Base-by-base conservation (phyloP, 495 filamentous ascomycete species). In the Penicillium turbatum region DNA sequence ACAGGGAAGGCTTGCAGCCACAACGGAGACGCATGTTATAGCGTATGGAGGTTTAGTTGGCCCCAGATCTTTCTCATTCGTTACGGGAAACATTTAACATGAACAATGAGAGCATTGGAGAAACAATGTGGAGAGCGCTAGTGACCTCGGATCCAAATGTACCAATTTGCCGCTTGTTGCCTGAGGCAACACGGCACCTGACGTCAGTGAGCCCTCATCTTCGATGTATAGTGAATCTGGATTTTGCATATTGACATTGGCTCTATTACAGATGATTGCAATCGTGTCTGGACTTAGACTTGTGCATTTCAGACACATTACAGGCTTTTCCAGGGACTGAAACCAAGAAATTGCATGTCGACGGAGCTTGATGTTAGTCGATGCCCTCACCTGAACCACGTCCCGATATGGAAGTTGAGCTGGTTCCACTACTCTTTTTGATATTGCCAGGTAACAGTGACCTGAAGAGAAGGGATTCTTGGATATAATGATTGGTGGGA, bases 151-250 rank as follows among this genome's bases (percentile, higher is more conserved):
- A 16, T 38, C 1, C 17, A 13, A 16, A 17, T 36, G 16, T 10
- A 5, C n/a, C 41, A 44, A 1, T 17, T 35, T 13, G 32, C n/a
- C 35, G 35, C 17, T 36, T 21, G 24, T 1, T 36, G 57, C 55
- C 58, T 59, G 32, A 61, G 61, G 61, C 55, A 56, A 2, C 0
- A 49, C 2, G 15, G 48, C 58, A 64, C 55, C 48, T 64, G 61
- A 64, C 58, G 61, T 64, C 61, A 61, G 36, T 8, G 48, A 53
- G 48, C 56, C 56, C 48, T 51, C 11, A 24, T 40, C 32, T 12
- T 38, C 6, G 8, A 30, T 7, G n/a, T 7, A 44, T 17, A 30
- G 2, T 30, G 15, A 29, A 5, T 15, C 6, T 26, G 34, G 17
- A 36, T 30, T 10, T 30, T 17, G 19, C n/a, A 10, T 13, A 13